Percentiles rank a stretch among this genome's conserved stretches.
phyloP scores from a whole-genome alignment of 495 filamentous ascomycete species.

The Aspergillus heteromorphus region DNA sequence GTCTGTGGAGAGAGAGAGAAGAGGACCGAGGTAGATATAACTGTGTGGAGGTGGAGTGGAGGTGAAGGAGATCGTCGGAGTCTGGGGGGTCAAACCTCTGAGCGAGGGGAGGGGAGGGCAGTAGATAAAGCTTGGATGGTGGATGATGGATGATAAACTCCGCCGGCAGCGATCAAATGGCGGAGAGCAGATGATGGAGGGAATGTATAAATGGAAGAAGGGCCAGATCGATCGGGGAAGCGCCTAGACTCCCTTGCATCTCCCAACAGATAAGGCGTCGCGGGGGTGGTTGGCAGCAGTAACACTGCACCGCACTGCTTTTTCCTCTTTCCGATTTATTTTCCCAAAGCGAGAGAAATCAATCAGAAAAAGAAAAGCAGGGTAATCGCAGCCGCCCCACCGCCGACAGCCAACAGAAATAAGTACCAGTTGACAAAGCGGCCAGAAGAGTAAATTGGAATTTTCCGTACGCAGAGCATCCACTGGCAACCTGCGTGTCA shows the following conservation, averaged over 20 bases:
- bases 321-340: slow-evolving; percentile 10
- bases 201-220: slow-evolving; percentile 13
- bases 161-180: slow-evolving; percentile 2
- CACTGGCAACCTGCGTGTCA: slow-evolving; percentile 18
- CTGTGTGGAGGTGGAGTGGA: neutral
- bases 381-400: neutral
- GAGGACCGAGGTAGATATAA: slow-evolving; percentile 9
- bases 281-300: slow-evolving; percentile 9
- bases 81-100: neutral
- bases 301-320: no score
- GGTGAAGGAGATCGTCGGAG: slow-evolving; percentile 1
- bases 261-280: slow-evolving; percentile 26
- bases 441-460: slow-evolving; percentile 9
- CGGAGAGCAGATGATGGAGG: slow-evolving; percentile 8
- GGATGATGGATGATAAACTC: neutral
- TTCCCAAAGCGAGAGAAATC: slow-evolving; percentile 7
- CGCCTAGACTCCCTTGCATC: slow-evolving; percentile 25
- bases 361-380: slow-evolving; percentile 4
- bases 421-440: slow-evolving; percentile 7
- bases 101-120: neutral
- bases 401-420: slow-evolving; percentile 12
- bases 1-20: neutral
- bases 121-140: slow-evolving; percentile 2
- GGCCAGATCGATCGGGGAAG: slow-evolving; percentile 23
- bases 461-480: slow-evolving; percentile 10